Percentiles rank a stretch among this genome's conserved stretches.
Conservation (phyloP, 2,329 filamentous ascomycete genomes). For the Aureobasidium sp. region DNA sequence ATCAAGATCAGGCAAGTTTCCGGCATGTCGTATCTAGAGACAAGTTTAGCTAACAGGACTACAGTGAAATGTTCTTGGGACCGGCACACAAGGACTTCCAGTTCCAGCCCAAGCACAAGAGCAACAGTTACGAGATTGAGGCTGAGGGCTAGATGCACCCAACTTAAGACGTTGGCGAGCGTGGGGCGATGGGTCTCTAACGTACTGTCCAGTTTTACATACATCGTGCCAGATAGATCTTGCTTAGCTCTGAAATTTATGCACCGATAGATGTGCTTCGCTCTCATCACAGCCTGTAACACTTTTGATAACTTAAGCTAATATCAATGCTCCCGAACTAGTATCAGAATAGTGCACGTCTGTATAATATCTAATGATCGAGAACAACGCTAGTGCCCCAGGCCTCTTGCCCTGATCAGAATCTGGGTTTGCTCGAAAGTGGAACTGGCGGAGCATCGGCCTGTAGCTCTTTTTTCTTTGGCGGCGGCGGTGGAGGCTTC, state of each 20-base stretch:
- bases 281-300: not conserved
- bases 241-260: not conserved
- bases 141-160: slow-evolving; percentile 49
- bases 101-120: slow-evolving; percentile 97
- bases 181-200: not conserved
- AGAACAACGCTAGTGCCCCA: not conserved
- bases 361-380: not conserved
- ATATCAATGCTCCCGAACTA: not conserved
- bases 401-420: not conserved
- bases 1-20: slow-evolving; percentile 83
- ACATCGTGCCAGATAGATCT: not conserved
- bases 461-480: slow-evolving; percentile 46
- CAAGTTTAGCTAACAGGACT: not conserved
- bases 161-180: not conserved
- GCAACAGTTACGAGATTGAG: slow-evolving; percentile 79
- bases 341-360: not conserved
- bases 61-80: slow-evolving; percentile 93
- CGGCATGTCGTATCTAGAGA: not conserved
- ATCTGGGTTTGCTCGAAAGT: slow-evolving; percentile 49
- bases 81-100: slow-evolving; percentile 84
- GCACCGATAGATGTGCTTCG: not conserved
- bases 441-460: slow-evolving; percentile 50
- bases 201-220: not conserved
- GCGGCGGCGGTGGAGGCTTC: slow-evolving; percentile 51
- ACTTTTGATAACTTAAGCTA: not conserved